Conservation (phyloP, 768 basidiomycete genomes). For the Auriscalpium orientale region DNA sequence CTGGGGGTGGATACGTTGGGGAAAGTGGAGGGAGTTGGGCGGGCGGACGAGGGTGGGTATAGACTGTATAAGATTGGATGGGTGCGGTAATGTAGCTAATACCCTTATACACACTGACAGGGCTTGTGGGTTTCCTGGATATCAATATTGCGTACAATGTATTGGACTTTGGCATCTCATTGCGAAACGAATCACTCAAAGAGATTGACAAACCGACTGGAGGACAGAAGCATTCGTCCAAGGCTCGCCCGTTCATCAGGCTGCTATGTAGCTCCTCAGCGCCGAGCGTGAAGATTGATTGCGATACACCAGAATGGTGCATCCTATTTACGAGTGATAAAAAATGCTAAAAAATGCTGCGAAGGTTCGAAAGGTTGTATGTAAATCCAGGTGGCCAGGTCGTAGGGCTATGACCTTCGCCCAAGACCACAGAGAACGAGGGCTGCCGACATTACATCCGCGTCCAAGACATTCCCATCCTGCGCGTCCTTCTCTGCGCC, state of each 20-base stretch:
- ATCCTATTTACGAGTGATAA: neutral
- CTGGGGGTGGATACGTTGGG: slow-evolving; percentile 39
- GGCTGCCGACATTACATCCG: slow-evolving; percentile 66
- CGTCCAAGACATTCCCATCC: slow-evolving; percentile 28
- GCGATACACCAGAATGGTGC: neutral
- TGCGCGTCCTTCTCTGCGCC: neutral
- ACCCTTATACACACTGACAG: neutral
- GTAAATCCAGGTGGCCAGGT: neutral
- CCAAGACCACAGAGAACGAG: slow-evolving; percentile 55
- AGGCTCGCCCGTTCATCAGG: too few relatives aligned
- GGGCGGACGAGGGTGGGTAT: slow-evolving; percentile 67
- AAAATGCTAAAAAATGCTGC: neutral
- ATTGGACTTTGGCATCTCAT: too few relatives aligned
- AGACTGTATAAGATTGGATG: slow-evolving; percentile 68
- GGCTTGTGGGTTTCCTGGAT: too few relatives aligned
- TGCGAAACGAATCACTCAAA: too few relatives aligned
- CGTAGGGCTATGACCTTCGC: slow-evolving; percentile 9
- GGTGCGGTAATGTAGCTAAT: slow-evolving; percentile 22
- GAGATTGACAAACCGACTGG: too few relatives aligned
- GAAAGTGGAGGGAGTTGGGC: slow-evolving; percentile 47
- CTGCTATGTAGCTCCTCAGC: too few relatives aligned
- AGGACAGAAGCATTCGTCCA: too few relatives aligned
- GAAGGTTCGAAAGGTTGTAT: neutral
- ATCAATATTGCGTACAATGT: too few relatives aligned
- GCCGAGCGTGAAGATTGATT: too few relatives aligned